Conservation (phyloP, 768 basidiomycete genomes). For the Asterophora lycoperdoides region DNA sequence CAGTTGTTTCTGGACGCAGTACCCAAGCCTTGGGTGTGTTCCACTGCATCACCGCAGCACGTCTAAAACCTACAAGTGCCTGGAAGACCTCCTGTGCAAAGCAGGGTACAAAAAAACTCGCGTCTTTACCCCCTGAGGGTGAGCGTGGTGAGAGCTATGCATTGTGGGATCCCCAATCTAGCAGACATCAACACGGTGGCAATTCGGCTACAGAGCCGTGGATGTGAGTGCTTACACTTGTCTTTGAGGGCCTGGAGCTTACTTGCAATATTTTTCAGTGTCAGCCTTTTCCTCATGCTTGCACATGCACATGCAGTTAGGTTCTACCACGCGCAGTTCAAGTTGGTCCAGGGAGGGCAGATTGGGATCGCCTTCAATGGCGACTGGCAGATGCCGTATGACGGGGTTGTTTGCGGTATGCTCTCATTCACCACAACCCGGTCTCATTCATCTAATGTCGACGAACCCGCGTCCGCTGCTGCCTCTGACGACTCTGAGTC, state of each 20-base stretch:
- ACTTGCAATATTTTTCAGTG: slow-evolving; percentile 31
- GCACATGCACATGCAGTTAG: slow-evolving; percentile 67
- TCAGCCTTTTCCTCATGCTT: slow-evolving; percentile 63
- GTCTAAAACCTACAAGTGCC: slow-evolving; percentile 74
- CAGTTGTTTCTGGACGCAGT: slow-evolving; percentile 41
- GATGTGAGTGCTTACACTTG: no score
- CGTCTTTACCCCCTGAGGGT: slow-evolving; percentile 80
- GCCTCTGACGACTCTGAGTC: slow-evolving; percentile 51
- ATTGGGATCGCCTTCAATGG: slow-evolving; percentile 85
- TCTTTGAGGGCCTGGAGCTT: no score
- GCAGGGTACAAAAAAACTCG: slow-evolving; percentile 93
- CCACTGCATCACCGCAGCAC: slow-evolving; percentile 77
- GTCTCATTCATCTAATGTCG: no score
- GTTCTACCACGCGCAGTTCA: slow-evolving; percentile 63
- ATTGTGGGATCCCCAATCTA: slow-evolving; percentile 22
- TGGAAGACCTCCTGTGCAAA: slow-evolving; percentile 82
- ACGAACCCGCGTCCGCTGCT: slow-evolving; percentile 35
- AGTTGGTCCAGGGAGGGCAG: slow-evolving; percentile 54
- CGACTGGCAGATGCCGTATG: no score
- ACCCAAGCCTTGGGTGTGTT: slow-evolving; percentile 63
- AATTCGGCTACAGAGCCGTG: slow-evolving; percentile 40
- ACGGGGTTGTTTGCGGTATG: no score
- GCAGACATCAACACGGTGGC: slow-evolving; percentile 25
- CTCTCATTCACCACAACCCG: no score
- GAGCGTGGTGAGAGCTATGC: slow-evolving; percentile 41